These are phyloP conservation scores for Collybia nuda DNA, from an alignment of 768 basidiomycete genomes.

Conservation along the genomic window DNA sequence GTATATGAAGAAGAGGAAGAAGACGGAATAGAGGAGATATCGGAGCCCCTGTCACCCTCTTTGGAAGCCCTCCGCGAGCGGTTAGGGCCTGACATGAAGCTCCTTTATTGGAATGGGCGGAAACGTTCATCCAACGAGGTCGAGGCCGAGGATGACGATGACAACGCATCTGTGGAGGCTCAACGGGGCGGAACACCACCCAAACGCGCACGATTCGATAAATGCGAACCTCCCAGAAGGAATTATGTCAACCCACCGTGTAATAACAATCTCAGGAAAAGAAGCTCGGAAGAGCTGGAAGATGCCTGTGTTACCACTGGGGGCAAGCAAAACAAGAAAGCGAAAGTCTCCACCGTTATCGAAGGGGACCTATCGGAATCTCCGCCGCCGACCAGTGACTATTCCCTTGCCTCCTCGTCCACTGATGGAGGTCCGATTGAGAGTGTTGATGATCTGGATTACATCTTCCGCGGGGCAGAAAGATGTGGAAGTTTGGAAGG, in stretches of 20 bases:
- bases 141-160: constrained; percentile 24
- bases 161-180: constrained; percentile 12
- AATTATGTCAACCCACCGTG: constrained; percentile 8
- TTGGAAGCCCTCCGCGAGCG: not conserved
- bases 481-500: too few species aligned
- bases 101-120: not conserved
- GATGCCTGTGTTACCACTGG: constrained; percentile 8
- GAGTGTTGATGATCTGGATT: not conserved
- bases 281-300: constrained; percentile 52
- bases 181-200: constrained; percentile 28
- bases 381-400: constrained; percentile 5
- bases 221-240: constrained; percentile 9
- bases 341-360: constrained; percentile 3
- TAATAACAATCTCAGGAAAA: constrained; percentile 35
- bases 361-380: constrained; percentile 1
- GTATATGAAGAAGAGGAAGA: constrained; percentile 22
- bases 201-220: constrained; percentile 21
- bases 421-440: not conserved
- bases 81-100: not conserved
- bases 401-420: not conserved
- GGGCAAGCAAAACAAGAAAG: constrained; percentile 9
- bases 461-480: not conserved
- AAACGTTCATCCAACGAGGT: constrained; percentile 31
- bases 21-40: constrained; percentile 26
- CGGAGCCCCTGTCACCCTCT: not conserved